A percentile compares a stretch with the other conserved stretches of the same genome.
phyloP scores from a whole-genome alignment of 768 basidiomycete genomes.

The Pulveroboletus sp. region DNA sequence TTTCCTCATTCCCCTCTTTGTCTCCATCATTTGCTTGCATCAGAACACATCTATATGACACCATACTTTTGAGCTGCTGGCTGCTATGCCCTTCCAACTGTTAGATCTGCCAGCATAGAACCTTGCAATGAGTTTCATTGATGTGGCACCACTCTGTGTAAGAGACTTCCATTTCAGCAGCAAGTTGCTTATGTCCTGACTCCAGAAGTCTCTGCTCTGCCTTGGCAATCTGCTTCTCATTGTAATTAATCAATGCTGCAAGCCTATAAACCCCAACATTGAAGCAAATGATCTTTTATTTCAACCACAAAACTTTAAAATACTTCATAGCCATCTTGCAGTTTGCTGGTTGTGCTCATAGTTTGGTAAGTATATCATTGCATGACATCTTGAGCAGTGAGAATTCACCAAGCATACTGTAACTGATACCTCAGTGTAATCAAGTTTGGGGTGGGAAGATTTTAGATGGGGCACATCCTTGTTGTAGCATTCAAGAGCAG shows the following conservation, averaged over 20 bases:
- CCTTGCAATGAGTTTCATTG: too few relatives aligned
- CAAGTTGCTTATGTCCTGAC: too few relatives aligned
- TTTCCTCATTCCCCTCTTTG: too few relatives aligned
- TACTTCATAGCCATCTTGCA: neutral
- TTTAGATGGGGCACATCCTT: neutral
- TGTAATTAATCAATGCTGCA: neutral
- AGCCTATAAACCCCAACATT: neutral
- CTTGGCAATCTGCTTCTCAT: neutral
- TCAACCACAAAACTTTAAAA: neutral
- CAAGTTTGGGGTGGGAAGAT: neutral
- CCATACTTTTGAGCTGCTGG: too few relatives aligned
- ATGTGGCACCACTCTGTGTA: too few relatives aligned
- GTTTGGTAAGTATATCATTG: neutral
- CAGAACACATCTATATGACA: too few relatives aligned
- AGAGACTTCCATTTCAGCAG: too few relatives aligned
- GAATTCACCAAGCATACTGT: neutral
- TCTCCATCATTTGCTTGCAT: too few relatives aligned
- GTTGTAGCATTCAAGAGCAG: neutral
- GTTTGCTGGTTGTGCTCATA: neutral
- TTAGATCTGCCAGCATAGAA: too few relatives aligned
- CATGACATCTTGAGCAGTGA: neutral
- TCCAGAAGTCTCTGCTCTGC: too few relatives aligned
- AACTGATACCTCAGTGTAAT: neutral
- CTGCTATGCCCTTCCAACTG: too few relatives aligned
- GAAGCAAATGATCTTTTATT: neutral